Conservation (phyloP, 23 red algal species). For the Gracilariopsis chorda region DNA sequence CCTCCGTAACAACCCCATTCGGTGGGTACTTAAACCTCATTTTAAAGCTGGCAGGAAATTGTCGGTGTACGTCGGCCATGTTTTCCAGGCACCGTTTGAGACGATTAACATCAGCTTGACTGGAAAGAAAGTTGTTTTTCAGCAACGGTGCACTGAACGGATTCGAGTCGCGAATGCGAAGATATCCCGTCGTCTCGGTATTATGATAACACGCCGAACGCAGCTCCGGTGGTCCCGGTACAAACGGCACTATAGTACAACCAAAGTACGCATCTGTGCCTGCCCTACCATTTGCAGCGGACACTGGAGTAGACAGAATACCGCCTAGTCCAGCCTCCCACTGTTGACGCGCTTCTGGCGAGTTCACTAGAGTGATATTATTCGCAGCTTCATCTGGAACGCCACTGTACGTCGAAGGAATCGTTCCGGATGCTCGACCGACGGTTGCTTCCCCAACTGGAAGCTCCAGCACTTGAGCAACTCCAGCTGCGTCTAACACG, state of each 20-base stretch:
- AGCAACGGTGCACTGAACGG: constrained; percentile 1
- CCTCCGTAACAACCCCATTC: constrained; percentile 15
- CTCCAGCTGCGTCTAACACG: constrained; percentile 15
- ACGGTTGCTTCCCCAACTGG: constrained; percentile 38
- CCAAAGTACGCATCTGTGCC: constrained; percentile 1
- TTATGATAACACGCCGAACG: constrained; percentile 19
- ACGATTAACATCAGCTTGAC: background rate
- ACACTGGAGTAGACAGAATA: background rate
- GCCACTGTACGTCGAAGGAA: background rate
- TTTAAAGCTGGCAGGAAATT: background rate
- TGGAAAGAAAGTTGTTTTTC: background rate
- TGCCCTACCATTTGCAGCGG: background rate
- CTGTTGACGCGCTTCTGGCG: background rate
- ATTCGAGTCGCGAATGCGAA: background rate
- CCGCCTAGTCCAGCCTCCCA: constrained; percentile 19
- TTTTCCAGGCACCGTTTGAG: background rate
- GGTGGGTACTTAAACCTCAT: constrained; percentile 10
- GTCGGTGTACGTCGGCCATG: background rate
- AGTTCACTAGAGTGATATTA: background rate
- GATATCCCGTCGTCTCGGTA: background rate
- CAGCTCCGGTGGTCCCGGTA: background rate
- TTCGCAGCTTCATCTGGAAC: constrained; percentile 14
- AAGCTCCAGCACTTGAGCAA: constrained; percentile 39
- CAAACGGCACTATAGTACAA: background rate
- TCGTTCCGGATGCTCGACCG: background rate